Evolutionary conservation across 2,329 filamentous ascomycete genomes (phyloP).

Genomic region (Claviceps sp.): DNA sequence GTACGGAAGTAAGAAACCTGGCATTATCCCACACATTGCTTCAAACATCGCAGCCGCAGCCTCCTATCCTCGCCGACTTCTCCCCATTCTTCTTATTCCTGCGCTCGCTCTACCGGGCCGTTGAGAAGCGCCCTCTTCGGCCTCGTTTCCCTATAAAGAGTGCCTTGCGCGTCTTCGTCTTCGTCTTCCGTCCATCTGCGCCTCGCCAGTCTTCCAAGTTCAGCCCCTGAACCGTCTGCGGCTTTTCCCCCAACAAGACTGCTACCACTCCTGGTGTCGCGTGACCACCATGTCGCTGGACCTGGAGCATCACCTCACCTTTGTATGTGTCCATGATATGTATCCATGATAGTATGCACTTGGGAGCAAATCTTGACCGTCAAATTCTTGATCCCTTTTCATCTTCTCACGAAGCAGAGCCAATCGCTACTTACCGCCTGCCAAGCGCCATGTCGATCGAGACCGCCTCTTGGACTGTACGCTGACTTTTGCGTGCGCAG

Average conservation of each 20-base stretch:
- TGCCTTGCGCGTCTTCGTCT: background rate
- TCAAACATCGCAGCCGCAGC: background rate
- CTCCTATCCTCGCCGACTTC: background rate
- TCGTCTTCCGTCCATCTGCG: background rate
- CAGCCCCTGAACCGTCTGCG: background rate
- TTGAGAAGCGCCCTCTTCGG: background rate
- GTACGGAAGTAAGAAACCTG: constrained; percentile 1
- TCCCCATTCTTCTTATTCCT: constrained; percentile 2
- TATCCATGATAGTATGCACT: background rate
- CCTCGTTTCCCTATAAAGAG: background rate
- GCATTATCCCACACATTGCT: background rate
- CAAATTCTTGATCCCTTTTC: background rate
- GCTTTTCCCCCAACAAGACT: background rate
- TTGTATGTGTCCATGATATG: constrained; percentile 34
- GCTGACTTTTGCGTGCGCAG: constrained; percentile 26
- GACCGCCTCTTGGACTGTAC: background rate
- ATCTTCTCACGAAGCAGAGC: background rate
- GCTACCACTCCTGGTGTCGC: constrained; percentile 1
- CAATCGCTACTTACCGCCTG: background rate
- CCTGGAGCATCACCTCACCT: constrained; percentile 69
- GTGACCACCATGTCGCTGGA: constrained; percentile 49
- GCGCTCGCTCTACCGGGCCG: background rate
- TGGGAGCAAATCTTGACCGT: background rate
- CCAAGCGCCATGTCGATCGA: background rate
- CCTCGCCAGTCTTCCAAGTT: constrained; percentile 4